These are phyloP conservation scores for Andrographis paniculata DNA, from an alignment of 305 asterid genomes.

Conservation along the genomic window DNA sequence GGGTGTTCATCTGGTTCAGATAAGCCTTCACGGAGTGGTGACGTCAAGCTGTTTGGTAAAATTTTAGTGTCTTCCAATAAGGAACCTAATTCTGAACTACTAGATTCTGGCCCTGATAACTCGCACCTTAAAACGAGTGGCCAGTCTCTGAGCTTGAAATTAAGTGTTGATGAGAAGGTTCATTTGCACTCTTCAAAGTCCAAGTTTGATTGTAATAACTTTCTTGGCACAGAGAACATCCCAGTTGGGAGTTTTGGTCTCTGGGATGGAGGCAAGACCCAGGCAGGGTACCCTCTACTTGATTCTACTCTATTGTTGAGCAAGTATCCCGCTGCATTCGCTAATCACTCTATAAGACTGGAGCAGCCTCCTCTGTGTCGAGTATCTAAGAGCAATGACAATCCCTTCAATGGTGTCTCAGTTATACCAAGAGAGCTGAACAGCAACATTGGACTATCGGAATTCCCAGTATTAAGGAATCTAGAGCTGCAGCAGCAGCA, in stretches of 20 bases:
- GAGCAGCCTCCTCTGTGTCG: conserved; percentile 38
- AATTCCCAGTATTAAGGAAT: conserved; percentile 37
- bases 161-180: conserved; percentile 13
- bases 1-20: conserved; percentile 44
- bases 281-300: conserved; percentile 38
- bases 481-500: conserved; percentile 23
- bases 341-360: conserved; percentile 40
- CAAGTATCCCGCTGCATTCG: conserved; percentile 75
- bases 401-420: conserved; percentile 39
- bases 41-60: conserved; percentile 92
- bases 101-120: conserved; percentile 25
- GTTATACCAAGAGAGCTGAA: conserved; percentile 34
- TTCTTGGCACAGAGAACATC: conserved; percentile 31
- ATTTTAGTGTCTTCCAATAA: conserved; percentile 54
- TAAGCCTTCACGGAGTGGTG: conserved; percentile 61
- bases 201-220: conserved; percentile 24
- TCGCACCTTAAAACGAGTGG: conserved; percentile 20
- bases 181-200: conserved; percentile 24
- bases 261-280: conserved; percentile 41
- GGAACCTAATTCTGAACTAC: conserved; percentile 31
- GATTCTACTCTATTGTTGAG: conserved; percentile 61
- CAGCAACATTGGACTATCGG: conserved; percentile 33
- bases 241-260: conserved; percentile 33
- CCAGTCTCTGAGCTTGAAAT: conserved; percentile 35
- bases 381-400: conserved; percentile 27